These are phyloP conservation scores for Monosporascus sp. DNA, from an alignment of 2,329 filamentous ascomycete genomes.

Conservation along the genomic window DNA sequence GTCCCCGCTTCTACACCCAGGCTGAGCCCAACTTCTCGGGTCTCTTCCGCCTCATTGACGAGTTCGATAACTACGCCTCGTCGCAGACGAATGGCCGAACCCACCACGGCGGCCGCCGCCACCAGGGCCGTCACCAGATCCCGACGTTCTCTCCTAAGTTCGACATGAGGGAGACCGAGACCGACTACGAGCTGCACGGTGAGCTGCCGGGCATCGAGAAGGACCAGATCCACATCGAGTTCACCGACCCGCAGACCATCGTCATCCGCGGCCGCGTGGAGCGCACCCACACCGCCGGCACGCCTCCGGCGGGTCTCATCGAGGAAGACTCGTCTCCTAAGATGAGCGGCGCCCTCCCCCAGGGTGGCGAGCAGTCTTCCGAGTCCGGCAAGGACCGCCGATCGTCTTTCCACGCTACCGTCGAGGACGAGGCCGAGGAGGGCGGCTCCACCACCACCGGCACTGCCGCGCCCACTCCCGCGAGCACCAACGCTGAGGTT, in stretches of 20 bases:
- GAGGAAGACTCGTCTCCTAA: neutral
- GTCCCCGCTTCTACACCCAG: conserved; percentile 42
- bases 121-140: conserved; percentile 18
- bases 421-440: conserved; percentile 53
- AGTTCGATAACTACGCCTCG: conserved; percentile 51
- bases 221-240: conserved; percentile 71
- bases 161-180: conserved; percentile 65
- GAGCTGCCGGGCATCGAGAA: conserved; percentile 73
- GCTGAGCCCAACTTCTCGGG: conserved; percentile 48
- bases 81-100: conserved; percentile 16
- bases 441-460: conserved; percentile 18
- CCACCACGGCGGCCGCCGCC: neutral
- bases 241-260: conserved; percentile 69
- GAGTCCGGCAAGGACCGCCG: neutral
- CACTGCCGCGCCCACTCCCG: conserved; percentile 1
- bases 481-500: conserved; percentile 5
- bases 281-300: conserved; percentile 53
- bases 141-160: conserved; percentile 70
- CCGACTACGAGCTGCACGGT: conserved; percentile 70
- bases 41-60: conserved; percentile 60
- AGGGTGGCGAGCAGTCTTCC: conserved; percentile 20
- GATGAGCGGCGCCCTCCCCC: conserved; percentile 31
- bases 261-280: conserved; percentile 66
- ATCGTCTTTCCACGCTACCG: conserved; percentile 48
- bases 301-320: conserved; percentile 7